Evolutionary conservation across 805 yeast species (phyloP), one percentile per base, ranked within the genome.

Genomic region (Citeromyces nyonsensis): DNA sequence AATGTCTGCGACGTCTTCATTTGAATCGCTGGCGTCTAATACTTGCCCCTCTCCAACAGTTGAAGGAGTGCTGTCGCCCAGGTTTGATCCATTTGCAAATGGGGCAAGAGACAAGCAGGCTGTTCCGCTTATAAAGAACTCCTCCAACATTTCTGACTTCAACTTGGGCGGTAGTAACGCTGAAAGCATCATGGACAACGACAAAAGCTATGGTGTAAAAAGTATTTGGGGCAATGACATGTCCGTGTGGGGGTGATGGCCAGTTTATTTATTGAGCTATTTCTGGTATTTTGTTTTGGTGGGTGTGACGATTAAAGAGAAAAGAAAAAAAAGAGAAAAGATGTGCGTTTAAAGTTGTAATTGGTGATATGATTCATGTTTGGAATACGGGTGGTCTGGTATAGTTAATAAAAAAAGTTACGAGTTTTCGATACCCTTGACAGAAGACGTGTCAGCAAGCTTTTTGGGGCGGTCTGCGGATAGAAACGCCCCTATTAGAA

Each of bases 201-300:
- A 20, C 22, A 18, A 18, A 18, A 18, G 22, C 22, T 18, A 18
- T 18, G 29, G 15, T 12, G 15, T 30, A 24, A 43, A 40, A 26
- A 43, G 31, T 25, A 43, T 43, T 29, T 43, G 45, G 47, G 44
- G 47, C 25, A 38, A 36, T 30, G 43, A 43, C 32, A 43, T 39
- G 43, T 43, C 45, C 11, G 47, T 42, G 15, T 43, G 47, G 47
- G 44, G 47, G 15, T 26, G 15, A 10, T 32, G 18, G 10, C 8
- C 29, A 13, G 10, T 20, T 30, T 32, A 26, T 22, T 32, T 14
- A 32, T 30, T 4, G 26, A 25, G 24, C 15, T 12, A 25, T 24
- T 20, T 30, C 15, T 18, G 26, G 26, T 15, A 10, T 25, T 18
- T n/a, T n/a, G 24, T 22, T 20, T 20, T 22, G 27, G 15, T 11